Conservation (phyloP, 495 filamentous ascomycete species). For the Penicillium alfredii region DNA sequence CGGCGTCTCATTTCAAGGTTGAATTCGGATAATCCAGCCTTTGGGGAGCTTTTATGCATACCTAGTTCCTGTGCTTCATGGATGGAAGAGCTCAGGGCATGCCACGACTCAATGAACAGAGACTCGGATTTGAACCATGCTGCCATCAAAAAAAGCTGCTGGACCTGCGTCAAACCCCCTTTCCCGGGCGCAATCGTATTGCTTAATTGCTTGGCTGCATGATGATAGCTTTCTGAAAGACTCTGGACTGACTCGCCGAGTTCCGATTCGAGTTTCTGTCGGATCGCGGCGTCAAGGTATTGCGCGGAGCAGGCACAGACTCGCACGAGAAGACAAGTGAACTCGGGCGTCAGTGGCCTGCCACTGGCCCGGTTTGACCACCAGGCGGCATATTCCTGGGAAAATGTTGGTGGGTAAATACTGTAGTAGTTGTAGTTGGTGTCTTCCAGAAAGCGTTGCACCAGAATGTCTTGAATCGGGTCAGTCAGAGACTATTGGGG, state of each 20-base stretch:
- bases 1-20: conserved; percentile 33
- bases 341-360: conserved; percentile 31
- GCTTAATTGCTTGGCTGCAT: conserved; percentile 40
- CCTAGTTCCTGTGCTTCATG: conserved; percentile 49
- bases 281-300: conserved; percentile 32
- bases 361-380: conserved; percentile 33
- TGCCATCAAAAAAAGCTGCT: conserved; percentile 47
- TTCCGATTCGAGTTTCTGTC: conserved; percentile 42
- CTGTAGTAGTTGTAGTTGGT: conserved; percentile 47
- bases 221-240: conserved; percentile 37
- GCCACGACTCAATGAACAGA: conserved; percentile 49
- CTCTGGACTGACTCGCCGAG: conserved; percentile 32
- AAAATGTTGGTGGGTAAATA: conserved; percentile 44
- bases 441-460: conserved; percentile 43
- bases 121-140: conserved; percentile 49
- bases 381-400: conserved; percentile 43
- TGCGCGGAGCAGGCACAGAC: conserved; percentile 47
- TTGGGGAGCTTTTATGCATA: conserved; percentile 37
- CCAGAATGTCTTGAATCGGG: conserved; percentile 36
- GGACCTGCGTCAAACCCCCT: conserved; percentile 43
- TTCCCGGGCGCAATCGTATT: conserved; percentile 40
- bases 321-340: conserved; percentile 47
- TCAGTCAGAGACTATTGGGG: conserved; percentile 2
- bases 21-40: conserved; percentile 35
- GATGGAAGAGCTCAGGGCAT: conserved; percentile 39